A percentile compares a stretch with the other conserved stretches of the same genome.
Evolutionary conservation across 371 early-diverging fungal species (phyloP).

Genomic region (Entomophthora muscae): DNA sequence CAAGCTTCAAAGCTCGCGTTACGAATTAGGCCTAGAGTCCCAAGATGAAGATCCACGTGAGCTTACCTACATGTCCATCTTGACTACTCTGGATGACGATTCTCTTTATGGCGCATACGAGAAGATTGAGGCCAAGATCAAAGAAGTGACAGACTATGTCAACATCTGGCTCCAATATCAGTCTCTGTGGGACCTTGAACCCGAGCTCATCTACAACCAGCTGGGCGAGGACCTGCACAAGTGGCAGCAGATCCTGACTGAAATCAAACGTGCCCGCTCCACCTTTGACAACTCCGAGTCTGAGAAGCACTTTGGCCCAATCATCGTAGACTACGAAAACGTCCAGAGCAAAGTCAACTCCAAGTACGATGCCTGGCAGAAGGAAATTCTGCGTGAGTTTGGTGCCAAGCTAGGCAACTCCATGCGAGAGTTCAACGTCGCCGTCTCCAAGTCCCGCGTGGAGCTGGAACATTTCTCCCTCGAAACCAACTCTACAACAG

Average conservation of each 20-base stretch:
- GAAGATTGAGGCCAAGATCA: constrained; percentile 59
- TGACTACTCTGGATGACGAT: constrained; percentile 50
- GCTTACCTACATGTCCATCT: constrained; percentile 47
- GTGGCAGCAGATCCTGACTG: constrained; percentile 87
- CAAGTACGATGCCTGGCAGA: constrained; percentile 95
- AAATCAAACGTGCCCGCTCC: constrained; percentile 82
- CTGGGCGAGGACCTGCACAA: constrained; percentile 76
- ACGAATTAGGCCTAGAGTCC: constrained; percentile 58
- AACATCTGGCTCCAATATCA: constrained; percentile 94
- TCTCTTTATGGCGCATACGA: constrained; percentile 60
- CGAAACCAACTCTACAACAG: constrained; percentile 68
- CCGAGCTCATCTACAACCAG: constrained; percentile 52
- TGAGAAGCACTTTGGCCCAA: constrained; percentile 66
- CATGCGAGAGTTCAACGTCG: constrained; percentile 66
- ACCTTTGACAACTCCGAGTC: constrained; percentile 94
- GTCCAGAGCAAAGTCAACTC: constrained; percentile 94
- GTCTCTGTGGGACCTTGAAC: constrained; percentile 91
- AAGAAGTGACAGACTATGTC: constrained; percentile 68
- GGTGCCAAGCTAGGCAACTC: constrained; percentile 58
- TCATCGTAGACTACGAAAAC: constrained; percentile 87
- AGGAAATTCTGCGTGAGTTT: constrained; percentile 82
- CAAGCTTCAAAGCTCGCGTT: constrained; percentile 76
- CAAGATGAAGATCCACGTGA: constrained; percentile 31
- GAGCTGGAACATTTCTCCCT: constrained; percentile 81
- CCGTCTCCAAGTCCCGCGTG: constrained; percentile 57